Conservation (phyloP, 306 rosid genomes). For the Malus fusca region DNA sequence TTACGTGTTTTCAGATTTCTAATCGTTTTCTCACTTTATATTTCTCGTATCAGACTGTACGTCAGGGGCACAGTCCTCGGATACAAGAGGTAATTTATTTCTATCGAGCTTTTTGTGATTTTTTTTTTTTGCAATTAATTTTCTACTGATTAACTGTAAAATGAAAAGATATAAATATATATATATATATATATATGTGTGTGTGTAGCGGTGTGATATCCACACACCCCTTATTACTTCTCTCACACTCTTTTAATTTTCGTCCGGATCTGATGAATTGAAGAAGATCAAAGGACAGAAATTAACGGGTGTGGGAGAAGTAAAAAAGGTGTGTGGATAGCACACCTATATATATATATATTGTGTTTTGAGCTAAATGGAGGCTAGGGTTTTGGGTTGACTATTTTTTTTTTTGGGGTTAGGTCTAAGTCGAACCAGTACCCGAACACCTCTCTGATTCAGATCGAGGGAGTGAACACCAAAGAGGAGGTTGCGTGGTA, state of each 20-base stretch:
- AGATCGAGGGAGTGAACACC: slow-evolving; percentile 92
- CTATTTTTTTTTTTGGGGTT: slow-evolving; percentile 7
- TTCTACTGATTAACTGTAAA: background rate
- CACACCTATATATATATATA: too few relatives aligned
- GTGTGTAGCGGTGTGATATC: too few relatives aligned
- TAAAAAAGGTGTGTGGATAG: too few relatives aligned
- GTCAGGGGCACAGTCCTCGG: slow-evolving; percentile 83
- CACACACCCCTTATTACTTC: fast-evolving
- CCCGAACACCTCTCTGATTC: slow-evolving; percentile 73
- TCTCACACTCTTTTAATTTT: too few relatives aligned
- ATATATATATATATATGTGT: too few relatives aligned
- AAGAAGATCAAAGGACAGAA: too few relatives aligned
- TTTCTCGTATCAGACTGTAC: slow-evolving; percentile 47
- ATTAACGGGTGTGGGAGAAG: too few relatives aligned
- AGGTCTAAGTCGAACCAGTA: slow-evolving; percentile 94
- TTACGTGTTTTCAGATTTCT: background rate
- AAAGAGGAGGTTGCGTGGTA: slow-evolving; percentile 91
- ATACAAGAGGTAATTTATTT: slow-evolving; percentile 65
- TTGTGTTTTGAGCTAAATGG: background rate
- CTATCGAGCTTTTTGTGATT: background rate
- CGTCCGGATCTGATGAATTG: too few relatives aligned
- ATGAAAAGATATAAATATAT: background rate
- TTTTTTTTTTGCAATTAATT: background rate
- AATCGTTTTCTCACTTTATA: background rate
- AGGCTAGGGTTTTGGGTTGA: background rate